Percentiles rank a stretch among this genome's conserved stretches.
phyloP scores from a whole-genome alignment of 2,329 filamentous ascomycete genomes.

The Rutstroemia sp. region DNA sequence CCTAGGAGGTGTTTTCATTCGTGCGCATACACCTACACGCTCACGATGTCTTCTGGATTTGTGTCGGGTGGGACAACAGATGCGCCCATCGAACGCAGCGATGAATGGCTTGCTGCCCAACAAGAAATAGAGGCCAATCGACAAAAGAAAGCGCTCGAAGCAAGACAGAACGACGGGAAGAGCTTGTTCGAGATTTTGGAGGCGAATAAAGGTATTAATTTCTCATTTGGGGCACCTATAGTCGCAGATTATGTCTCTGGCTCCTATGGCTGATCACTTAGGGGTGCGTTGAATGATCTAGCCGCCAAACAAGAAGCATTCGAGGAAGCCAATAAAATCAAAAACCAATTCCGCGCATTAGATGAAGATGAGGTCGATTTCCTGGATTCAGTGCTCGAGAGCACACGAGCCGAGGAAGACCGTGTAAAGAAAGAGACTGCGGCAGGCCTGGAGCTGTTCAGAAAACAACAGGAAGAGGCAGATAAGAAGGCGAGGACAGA shows the following conservation, averaged over 20 bases:
- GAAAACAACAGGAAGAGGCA: conserved; percentile 39
- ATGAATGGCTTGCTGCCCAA: conserved; percentile 30
- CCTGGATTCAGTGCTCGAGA: conserved; percentile 50
- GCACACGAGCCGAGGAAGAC: conserved; percentile 46
- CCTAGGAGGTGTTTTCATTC: not conserved
- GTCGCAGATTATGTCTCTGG: not conserved
- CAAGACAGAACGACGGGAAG: conserved; percentile 38
- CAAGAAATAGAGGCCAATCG: conserved; percentile 32
- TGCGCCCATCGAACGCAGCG: conserved; percentile 33
- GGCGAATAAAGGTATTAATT: conserved; percentile 64
- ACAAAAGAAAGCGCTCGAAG: conserved; percentile 31
- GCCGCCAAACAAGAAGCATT: conserved; percentile 77
- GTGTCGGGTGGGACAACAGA: conserved; percentile 43
- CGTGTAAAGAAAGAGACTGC: conserved; percentile 47
- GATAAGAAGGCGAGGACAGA: conserved; percentile 25
- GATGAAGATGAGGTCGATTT: conserved; percentile 77
- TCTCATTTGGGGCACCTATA: conserved; percentile 5
- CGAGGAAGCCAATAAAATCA: conserved; percentile 63
- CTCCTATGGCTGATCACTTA: conserved; percentile 27
- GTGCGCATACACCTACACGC: not conserved
- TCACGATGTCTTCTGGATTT: conserved; percentile 40
- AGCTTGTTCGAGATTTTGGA: conserved; percentile 69
- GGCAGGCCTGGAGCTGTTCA: conserved; percentile 48
- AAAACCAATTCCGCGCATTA: conserved; percentile 70
- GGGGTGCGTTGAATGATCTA: conserved; percentile 31